These are phyloP conservation scores for Kingdonia uniflora DNA, from an alignment of 164 flowering plant genomes.

Conservation along the genomic window DNA sequence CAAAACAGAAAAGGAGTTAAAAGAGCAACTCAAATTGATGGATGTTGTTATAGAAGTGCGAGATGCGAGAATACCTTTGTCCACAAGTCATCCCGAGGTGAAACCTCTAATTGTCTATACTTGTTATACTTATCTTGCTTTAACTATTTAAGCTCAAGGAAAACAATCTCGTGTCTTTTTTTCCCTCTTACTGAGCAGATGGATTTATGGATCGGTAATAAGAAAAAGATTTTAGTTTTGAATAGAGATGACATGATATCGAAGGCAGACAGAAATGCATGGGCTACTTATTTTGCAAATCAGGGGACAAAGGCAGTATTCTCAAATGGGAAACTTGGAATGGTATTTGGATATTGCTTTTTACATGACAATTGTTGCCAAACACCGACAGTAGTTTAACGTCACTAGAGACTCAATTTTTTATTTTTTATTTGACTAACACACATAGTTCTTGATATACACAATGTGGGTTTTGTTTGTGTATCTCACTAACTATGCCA, in stretches of 20 bases:
- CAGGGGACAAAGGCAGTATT: constrained; percentile 74
- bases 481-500: too few relatives aligned
- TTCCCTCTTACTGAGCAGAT: constrained; percentile 33
- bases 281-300: constrained; percentile 79
- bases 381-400: too few relatives aligned
- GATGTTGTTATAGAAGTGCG: constrained; percentile 98
- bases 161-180: not conserved
- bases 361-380: not conserved
- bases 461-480: too few relatives aligned
- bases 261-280: constrained; percentile 74
- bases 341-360: constrained; percentile 35
- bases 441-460: too few relatives aligned
- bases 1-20: constrained; percentile 82
- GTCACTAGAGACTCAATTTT: too few relatives aligned
- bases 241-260: constrained; percentile 99
- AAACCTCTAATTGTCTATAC: not conserved
- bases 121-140: not conserved
- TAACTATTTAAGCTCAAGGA: not conserved
- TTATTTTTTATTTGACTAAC: too few relatives aligned
- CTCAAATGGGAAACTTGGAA: constrained; percentile 89
- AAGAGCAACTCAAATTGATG: constrained; percentile 87
- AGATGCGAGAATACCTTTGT: constrained; percentile 90
- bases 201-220: constrained; percentile 87
- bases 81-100: constrained; percentile 89
- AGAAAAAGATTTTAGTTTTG: constrained; percentile 72